These are phyloP conservation scores for Pseudofabraea citricarpa DNA, from an alignment of 2,329 filamentous ascomycete species.

Conservation along the genomic window DNA sequence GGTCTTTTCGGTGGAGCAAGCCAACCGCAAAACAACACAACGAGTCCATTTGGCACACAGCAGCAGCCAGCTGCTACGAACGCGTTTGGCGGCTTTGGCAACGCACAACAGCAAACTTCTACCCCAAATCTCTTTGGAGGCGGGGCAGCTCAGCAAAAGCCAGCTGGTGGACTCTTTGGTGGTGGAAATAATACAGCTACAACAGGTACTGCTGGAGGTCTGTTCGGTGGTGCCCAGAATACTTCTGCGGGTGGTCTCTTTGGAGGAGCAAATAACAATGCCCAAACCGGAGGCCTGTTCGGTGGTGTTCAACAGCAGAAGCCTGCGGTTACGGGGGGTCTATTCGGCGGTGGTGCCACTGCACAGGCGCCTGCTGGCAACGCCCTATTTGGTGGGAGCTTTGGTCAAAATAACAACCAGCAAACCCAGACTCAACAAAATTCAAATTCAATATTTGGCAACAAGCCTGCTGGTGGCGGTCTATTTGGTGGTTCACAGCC, in stretches of 20 bases:
- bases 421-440: conserved; percentile 32
- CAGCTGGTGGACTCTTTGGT: conserved; percentile 23
- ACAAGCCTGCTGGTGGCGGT: conserved; percentile 35
- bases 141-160: conserved; percentile 27
- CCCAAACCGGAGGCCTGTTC: conserved; percentile 33
- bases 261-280: conserved; percentile 23
- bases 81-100: conserved; percentile 38
- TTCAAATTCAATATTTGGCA: conserved; percentile 43
- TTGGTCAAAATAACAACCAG: conserved; percentile 29
- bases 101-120: conserved; percentile 34
- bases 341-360: conserved; percentile 35
- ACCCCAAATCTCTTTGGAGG: conserved; percentile 34
- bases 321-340: conserved; percentile 30
- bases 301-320: conserved; percentile 28
- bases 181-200: conserved; percentile 19
- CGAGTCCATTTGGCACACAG: conserved; percentile 33
- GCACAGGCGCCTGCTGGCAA: conserved; percentile 34
- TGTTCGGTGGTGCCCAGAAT: conserved; percentile 33
- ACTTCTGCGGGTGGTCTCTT: conserved; percentile 33
- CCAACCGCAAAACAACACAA: conserved; percentile 23
- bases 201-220: conserved; percentile 28
- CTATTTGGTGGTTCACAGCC: conserved; percentile 47
- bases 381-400: conserved; percentile 38
- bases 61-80: conserved; percentile 34
- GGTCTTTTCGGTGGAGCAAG: conserved; percentile 33